These are phyloP conservation scores for Alloteropsis semialata DNA, from an alignment of 176 grass and related monocot genomes.

Conservation along the genomic window DNA sequence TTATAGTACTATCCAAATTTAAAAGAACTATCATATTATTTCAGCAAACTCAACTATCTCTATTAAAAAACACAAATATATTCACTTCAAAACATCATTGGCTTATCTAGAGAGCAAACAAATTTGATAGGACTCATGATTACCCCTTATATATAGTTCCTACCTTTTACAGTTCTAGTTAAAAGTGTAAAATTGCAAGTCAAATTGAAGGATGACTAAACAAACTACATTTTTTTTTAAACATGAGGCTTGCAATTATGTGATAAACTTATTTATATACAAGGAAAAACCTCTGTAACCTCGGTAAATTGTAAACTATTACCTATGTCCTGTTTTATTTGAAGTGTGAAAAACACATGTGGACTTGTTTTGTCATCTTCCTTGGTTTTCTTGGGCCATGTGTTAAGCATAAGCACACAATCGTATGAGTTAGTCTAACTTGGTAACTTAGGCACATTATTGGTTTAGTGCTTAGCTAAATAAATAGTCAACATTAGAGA, in stretches of 20 bases:
- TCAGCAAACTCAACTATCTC: not conserved
- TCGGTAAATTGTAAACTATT: too few relatives aligned
- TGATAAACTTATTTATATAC: not conserved
- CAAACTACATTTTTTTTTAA: not conserved
- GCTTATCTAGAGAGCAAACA: not conserved
- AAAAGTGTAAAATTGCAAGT: not conserved
- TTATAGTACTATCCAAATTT: not conserved
- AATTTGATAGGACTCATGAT: not conserved
- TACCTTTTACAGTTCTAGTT: not conserved
- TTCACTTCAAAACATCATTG: not conserved
- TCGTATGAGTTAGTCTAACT: not conserved
- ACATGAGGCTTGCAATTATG: not conserved
- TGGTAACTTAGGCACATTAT: not conserved
- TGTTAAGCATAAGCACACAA: too few relatives aligned
- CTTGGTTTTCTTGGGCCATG: too few relatives aligned
- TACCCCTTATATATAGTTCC: not conserved
- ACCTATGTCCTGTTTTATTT: too few relatives aligned
- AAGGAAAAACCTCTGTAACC: too few relatives aligned
- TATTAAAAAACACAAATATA: not conserved
- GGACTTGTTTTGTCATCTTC: too few relatives aligned
- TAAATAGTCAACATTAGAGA: not conserved
- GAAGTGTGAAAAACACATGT: too few relatives aligned
- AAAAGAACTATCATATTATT: not conserved
- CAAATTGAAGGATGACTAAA: not conserved
- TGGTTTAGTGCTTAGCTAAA: not conserved